Percentiles rank a stretch among this genome's conserved stretches.
Conservation (phyloP, 441 rosid species). For the Oxalis stricta region DNA sequence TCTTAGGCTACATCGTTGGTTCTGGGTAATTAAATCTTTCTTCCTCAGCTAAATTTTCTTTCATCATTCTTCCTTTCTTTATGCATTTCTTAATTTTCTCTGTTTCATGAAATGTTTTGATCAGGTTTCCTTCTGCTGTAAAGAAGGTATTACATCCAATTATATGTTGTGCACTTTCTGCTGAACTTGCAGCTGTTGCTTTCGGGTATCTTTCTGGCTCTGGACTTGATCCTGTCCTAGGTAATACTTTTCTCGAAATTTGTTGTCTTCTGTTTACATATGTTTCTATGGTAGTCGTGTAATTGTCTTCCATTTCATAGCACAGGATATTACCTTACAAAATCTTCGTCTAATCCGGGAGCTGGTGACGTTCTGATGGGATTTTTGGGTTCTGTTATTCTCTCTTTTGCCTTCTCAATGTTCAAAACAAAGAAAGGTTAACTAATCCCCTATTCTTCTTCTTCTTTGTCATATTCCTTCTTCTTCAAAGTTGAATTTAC, state of each 20-base stretch:
- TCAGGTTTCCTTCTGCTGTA: constrained; percentile 66
- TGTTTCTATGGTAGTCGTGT: neutral
- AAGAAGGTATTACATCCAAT: constrained; percentile 81
- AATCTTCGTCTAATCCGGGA: constrained; percentile 68
- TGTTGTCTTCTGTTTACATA: too few relatives aligned
- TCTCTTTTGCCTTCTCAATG: constrained; percentile 94
- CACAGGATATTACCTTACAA: constrained; percentile 77
- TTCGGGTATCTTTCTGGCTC: constrained; percentile 70
- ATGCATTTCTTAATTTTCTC: too few relatives aligned
- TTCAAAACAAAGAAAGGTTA: constrained; percentile 96
- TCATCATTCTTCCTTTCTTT: neutral
- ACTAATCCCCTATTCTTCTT: neutral
- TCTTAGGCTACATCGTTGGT: constrained; percentile 80
- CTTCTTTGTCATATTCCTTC: too few relatives aligned
- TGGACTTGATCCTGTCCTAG: constrained; percentile 79
- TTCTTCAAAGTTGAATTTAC: too few relatives aligned
- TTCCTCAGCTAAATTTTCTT: neutral
- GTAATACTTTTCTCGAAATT: constrained; percentile 33
- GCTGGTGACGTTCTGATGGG: constrained; percentile 97
- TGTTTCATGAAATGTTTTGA: constrained; percentile 5
- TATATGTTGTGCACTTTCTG: constrained; percentile 73
- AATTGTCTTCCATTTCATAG: constrained; percentile 5
- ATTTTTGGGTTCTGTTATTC: constrained; percentile 88
- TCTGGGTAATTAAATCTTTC: constrained; percentile 45
- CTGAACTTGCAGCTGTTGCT: constrained; percentile 71